phyloP scores from a whole-genome alignment of 805 yeast genomes.

The Ogataea henricii region DNA sequence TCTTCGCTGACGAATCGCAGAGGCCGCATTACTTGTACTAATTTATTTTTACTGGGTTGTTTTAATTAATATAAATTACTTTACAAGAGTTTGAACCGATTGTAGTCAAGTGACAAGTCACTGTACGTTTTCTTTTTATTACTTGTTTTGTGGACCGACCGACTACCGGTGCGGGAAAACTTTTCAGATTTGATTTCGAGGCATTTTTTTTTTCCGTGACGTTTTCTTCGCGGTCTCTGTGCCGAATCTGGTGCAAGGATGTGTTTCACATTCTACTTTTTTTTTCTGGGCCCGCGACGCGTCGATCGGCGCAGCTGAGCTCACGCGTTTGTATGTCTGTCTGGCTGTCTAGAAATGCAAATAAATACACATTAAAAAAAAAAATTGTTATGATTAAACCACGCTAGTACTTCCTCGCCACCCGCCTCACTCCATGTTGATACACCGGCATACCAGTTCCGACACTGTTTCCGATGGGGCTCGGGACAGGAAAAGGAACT shows the following conservation, averaged over 20 bases:
- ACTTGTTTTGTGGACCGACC: not conserved
- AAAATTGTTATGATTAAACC: no score
- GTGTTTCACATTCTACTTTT: not conserved
- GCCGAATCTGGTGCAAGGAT: not conserved
- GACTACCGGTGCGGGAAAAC: not conserved
- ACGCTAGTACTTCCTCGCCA: no score
- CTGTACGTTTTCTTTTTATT: no score
- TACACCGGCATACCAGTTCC: not conserved
- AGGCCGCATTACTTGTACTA: conserved; percentile 16
- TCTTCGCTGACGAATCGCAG: conserved; percentile 5
- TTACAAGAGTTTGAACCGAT: no score
- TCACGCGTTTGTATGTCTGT: no score
- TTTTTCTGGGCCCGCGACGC: not conserved
- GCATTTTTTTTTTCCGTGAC: no score
- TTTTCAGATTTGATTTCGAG: not conserved
- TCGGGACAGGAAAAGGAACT: not conserved
- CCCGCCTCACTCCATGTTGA: no score
- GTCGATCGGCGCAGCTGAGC: conserved; percentile 1
- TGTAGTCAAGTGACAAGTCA: no score
- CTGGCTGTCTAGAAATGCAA: no score
- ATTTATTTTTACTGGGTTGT: conserved; percentile 20
- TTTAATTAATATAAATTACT: conserved; percentile 12
- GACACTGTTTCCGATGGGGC: no score
- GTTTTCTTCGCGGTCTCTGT: no score
- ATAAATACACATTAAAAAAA: no score